These are phyloP conservation scores for Psidium friedrichsthalianum DNA, from an alignment of 345 rosid species.

Conservation along the genomic window DNA sequence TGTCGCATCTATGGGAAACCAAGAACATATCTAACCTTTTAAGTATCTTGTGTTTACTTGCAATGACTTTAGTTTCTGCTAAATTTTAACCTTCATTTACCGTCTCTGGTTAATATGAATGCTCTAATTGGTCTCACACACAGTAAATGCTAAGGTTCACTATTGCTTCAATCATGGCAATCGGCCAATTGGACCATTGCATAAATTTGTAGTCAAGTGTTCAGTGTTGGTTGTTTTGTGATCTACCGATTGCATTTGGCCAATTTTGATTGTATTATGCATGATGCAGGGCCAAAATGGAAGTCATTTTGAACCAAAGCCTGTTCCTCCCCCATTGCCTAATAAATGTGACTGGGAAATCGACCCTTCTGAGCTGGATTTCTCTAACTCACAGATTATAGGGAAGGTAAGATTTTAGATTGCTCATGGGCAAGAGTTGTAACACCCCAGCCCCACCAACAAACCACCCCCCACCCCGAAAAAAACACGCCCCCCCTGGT, in stretches of 20 bases:
- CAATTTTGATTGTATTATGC: background rate
- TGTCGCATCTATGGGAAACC: background rate
- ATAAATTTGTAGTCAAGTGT: background rate
- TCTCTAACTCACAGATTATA: slow-evolving; percentile 59
- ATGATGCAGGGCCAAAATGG: slow-evolving; percentile 89
- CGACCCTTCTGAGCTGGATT: slow-evolving; percentile 91
- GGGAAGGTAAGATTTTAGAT: slow-evolving; percentile 59
- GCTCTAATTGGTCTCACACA: background rate
- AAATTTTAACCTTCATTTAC: background rate
- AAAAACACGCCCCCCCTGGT: background rate
- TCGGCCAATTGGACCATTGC: background rate
- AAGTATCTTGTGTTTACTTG: background rate
- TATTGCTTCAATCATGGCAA: background rate
- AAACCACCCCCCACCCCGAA: too few relatives aligned
- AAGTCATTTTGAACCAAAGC: slow-evolving; percentile 95
- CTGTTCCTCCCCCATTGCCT: slow-evolving; percentile 87
- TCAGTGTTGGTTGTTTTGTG: background rate
- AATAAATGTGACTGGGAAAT: slow-evolving; percentile 99
- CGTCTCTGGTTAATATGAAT: background rate
- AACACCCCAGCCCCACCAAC: background rate
- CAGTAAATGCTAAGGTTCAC: background rate
- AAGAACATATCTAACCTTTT: background rate
- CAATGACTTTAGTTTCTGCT: background rate
- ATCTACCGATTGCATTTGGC: background rate
- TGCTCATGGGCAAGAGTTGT: background rate